Percentiles rank a stretch among this genome's conserved stretches.
phyloP scores from a whole-genome alignment of 805 yeast species.

The Tetrapisispora fleetii region DNA sequence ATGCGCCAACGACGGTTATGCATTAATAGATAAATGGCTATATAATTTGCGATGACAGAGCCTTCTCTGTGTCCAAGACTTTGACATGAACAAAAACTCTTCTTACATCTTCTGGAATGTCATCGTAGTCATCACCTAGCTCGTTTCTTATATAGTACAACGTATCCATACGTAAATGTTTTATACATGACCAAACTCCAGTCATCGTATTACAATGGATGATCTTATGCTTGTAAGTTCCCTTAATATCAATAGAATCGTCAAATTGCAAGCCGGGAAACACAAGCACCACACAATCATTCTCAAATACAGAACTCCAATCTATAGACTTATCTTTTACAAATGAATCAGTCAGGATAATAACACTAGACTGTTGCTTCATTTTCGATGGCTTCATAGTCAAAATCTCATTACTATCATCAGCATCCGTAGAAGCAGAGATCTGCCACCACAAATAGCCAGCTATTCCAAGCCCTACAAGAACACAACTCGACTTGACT shows the following conservation, averaged over 20 bases:
- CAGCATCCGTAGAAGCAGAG: neutral
- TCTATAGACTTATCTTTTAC: slow-evolving; percentile 7
- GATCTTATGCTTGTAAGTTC: slow-evolving; percentile 21
- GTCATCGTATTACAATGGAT: slow-evolving; percentile 38
- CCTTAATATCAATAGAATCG: slow-evolving; percentile 8
- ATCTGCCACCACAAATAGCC: slow-evolving; percentile 2
- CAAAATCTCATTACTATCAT: neutral
- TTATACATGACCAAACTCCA: slow-evolving; percentile 47
- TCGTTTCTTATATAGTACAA: slow-evolving; percentile 25
- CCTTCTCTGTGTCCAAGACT: slow-evolving; percentile 5
- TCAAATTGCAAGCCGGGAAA: slow-evolving; percentile 23
- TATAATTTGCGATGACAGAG: neutral
- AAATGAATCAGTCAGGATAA: slow-evolving; percentile 12
- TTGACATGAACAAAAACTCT: slow-evolving; percentile 23
- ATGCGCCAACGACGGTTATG: neutral
- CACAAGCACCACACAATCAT: slow-evolving; percentile 30
- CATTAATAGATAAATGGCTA: neutral
- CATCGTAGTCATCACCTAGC: slow-evolving; percentile 3
- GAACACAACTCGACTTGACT: neutral
- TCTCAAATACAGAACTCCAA: slow-evolving; percentile 13
- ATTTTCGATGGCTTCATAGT: neutral
- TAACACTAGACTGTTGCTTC: slow-evolving; percentile 10
- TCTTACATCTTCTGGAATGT: slow-evolving; percentile 25
- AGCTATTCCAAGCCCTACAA: neutral
- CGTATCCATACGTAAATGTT: slow-evolving; percentile 36